Evolutionary conservation across 805 yeast species (phyloP).

Genomic region (Spathaspora boniae): DNA sequence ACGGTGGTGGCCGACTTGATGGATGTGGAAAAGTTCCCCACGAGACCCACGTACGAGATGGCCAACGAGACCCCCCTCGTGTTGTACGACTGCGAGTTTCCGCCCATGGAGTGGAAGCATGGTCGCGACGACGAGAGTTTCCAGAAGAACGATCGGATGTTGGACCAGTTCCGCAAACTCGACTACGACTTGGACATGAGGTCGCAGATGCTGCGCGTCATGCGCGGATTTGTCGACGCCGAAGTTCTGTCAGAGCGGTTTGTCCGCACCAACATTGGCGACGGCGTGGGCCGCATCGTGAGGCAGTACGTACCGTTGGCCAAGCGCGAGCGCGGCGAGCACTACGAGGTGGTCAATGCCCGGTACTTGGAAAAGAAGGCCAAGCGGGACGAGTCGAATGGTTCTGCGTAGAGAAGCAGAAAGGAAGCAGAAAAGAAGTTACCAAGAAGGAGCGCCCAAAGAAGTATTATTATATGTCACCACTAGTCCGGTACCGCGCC

Average conservation of each 20-base stretch:
- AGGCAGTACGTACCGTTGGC: slow-evolving; percentile 54
- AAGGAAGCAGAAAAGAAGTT: not conserved
- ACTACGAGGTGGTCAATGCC: slow-evolving; percentile 67
- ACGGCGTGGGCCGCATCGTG: slow-evolving; percentile 67
- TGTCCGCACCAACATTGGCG: slow-evolving; percentile 46
- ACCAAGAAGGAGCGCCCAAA: not conserved
- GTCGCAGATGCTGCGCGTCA: slow-evolving; percentile 47
- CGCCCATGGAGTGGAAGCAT: slow-evolving; percentile 65
- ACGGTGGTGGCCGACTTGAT: slow-evolving; percentile 55
- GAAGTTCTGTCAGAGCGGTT: slow-evolving; percentile 17
- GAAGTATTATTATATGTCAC: not conserved
- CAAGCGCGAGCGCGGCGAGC: slow-evolving; percentile 55
- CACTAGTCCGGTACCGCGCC: not conserved
- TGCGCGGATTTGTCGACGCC: slow-evolving; percentile 35
- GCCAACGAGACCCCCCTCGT: slow-evolving; percentile 88
- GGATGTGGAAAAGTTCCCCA: slow-evolving; percentile 52
- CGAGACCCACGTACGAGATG: slow-evolving; percentile 80
- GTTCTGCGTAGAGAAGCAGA: slow-evolving; percentile 4
- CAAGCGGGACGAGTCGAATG: slow-evolving; percentile 10
- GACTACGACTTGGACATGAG: slow-evolving; percentile 59
- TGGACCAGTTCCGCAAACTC: slow-evolving; percentile 40
- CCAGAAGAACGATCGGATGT: slow-evolving; percentile 27
- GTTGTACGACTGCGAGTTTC: slow-evolving; percentile 78
- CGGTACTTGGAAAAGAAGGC: slow-evolving; percentile 49
- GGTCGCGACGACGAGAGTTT: slow-evolving; percentile 24